phyloP scores from a whole-genome alignment of 2,329 filamentous ascomycete genomes.

The Talaromyces atroroseus region DNA sequence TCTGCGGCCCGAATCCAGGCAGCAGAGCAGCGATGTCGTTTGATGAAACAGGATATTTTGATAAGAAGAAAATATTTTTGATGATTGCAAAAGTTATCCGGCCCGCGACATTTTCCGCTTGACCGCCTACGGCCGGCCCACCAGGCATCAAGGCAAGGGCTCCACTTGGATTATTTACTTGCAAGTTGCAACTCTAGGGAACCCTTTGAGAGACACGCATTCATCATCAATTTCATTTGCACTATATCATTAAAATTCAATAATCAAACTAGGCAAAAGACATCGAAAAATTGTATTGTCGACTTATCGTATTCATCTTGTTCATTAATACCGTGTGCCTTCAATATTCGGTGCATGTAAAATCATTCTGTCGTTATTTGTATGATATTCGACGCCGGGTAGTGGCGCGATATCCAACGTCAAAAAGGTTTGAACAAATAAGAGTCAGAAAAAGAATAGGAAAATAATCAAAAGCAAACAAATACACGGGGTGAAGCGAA shows the following conservation, averaged over 20 bases:
- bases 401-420: neutral
- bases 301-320: neutral
- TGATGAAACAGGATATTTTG: neutral
- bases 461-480: neutral
- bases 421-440: neutral
- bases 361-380: neutral
- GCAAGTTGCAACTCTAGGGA: too few species aligned
- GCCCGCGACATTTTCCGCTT: slow-evolving; percentile 13
- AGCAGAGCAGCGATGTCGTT: neutral
- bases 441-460: neutral
- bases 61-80: slow-evolving; percentile 12
- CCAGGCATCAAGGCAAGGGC: neutral
- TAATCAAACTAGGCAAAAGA: neutral
- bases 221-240: neutral
- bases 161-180: too few species aligned
- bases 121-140: slow-evolving; percentile 4
- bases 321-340: neutral
- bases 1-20: slow-evolving; percentile 8
- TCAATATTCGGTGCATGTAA: neutral
- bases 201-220: neutral
- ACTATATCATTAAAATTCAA: neutral
- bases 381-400: neutral
- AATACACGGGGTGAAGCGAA: neutral
- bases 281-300: neutral
- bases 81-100: slow-evolving; percentile 13